Conservation (phyloP, 2,329 filamentous ascomycete genomes). For the Emergomyces orientalis region DNA sequence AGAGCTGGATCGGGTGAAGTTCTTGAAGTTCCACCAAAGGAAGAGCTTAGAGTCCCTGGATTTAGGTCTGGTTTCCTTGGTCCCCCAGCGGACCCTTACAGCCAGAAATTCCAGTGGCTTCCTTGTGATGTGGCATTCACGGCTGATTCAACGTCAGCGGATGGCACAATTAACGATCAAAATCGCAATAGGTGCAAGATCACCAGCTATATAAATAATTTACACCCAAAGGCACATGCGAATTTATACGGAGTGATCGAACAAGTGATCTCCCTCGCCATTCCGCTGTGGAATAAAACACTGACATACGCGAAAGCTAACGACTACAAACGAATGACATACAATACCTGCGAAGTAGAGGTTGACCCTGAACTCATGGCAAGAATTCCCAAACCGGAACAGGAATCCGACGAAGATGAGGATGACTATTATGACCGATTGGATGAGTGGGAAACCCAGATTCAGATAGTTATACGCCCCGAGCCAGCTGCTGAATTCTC, state of each 20-base stretch:
- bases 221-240: conserved; percentile 27
- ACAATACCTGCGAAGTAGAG: conserved; percentile 3
- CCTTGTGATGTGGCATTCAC: conserved; percentile 28
- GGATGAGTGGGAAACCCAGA: conserved; percentile 7
- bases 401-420: conserved; percentile 9
- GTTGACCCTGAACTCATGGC: conserved; percentile 15
- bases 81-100: conserved; percentile 10
- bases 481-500: conserved; percentile 2
- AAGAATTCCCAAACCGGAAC: conserved; percentile 13
- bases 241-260: conserved; percentile 29
- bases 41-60: neutral
- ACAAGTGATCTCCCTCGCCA: conserved; percentile 22
- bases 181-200: conserved; percentile 19
- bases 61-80: neutral
- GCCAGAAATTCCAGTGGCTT: conserved; percentile 38
- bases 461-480: conserved; percentile 11
- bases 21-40: conserved; percentile 11
- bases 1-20: conserved; percentile 16
- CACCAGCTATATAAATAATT: conserved; percentile 35
- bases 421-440: conserved; percentile 10
- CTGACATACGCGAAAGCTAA: conserved; percentile 16
- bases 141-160: conserved; percentile 10
- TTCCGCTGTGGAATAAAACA: conserved; percentile 30
- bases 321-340: neutral
- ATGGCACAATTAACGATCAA: neutral